Base-by-base conservation (phyloP, 1,139 yeast species). In the Saccharomyces pastorianus region DNA sequence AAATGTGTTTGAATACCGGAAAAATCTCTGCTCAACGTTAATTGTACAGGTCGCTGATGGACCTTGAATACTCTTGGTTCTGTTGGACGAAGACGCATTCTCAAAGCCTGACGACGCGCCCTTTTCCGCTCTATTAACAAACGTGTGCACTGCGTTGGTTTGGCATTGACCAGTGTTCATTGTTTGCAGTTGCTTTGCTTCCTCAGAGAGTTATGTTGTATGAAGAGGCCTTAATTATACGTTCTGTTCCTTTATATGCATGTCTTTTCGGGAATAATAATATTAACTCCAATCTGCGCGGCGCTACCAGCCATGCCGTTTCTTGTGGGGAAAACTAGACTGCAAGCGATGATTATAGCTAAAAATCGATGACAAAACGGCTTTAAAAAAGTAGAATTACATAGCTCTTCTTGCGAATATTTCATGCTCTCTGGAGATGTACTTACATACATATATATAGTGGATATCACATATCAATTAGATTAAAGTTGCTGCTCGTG, bases 391-490 rank as follows among this genome's bases (percentile, higher is more conserved):
- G 13, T 3, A 11, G 13, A 7, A 34, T 14, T 34, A 14, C 42
- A 34, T 34, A 34, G 42, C 42, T 14, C 17, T 34, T 23, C 42
- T 34, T 34, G 20, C 20, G 11, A 14, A 8, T 14, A 34, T 13
- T 34, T 34, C 8, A 6, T 34, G 11, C 42, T 17, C 7, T 34
- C 25, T 34, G 11, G 1, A 34, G 8, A 34, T 2, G 23, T 7
- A 6, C 42, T 34, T 14, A 34, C 42, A 14, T 34, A 34, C 23
- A 14, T 34, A 34, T 14, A 34, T 34, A 34, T 34, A 34, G 13
- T 14, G 11, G 25, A 47, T n/a, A 48, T 56, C 55, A 59, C 52
- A 63, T 61, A 58, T 64, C 66, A 54, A 68, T 68, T 50, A 68
- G 56, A 53, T 66, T 68, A 26, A 69, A 66, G 14, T 65, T 67